Evolutionary conservation across 495 filamentous ascomycete genomes (phyloP), one percentile per base, ranked within the genome.

Genomic region (Staphylotrichum tortipilum): DNA sequence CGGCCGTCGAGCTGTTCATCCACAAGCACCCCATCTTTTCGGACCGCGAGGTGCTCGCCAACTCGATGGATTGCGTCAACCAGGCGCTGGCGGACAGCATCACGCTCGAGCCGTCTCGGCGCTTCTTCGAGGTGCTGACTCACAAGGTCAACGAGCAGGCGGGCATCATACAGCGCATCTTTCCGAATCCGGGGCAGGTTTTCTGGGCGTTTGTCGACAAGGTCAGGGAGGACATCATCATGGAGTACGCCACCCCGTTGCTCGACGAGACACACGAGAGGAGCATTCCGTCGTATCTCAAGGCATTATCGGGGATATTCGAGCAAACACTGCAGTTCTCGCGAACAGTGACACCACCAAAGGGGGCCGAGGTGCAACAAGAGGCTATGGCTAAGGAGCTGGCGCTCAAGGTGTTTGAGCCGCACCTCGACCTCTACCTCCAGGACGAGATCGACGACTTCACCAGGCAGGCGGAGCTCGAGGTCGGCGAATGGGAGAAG

Each of bases 361-460:
- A 68, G 24, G 67, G 64, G 39, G 54, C 52, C 4, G 41, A 36
- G 6, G 61, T 49, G 9, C 49, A 68, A 14, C 44, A 60, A 30
- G 59, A 66, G 46, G 62, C 61, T 18, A 61, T 67, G 22, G 79
- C 83, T 14, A 83, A 79, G 57, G 64, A 77, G 44, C 73, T 87
- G 17, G 73, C 91, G 22, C 64, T 77, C 12, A 79, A 76, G 51
- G 79, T 87, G 0, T 96, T 94, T 60, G 91, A 97, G 60, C 87
- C 85, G 36, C 90, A 97, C 60, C 74, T 96, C 24, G 94, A 97
- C 66, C 68, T 95, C 2, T 99, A 97, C 65, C 75, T 97, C 15
- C 82, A 86, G 44, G 92, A 97, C 58, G 94, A 99, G 65, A 71
- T 96, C 18, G 88, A 91, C 44, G 81, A 81, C 58, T 95, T 95